A percentile compares a stretch with the other conserved stretches of the same genome.
Conservation (phyloP, 495 filamentous ascomycete species). For the Talaromyces nanjingensis region DNA sequence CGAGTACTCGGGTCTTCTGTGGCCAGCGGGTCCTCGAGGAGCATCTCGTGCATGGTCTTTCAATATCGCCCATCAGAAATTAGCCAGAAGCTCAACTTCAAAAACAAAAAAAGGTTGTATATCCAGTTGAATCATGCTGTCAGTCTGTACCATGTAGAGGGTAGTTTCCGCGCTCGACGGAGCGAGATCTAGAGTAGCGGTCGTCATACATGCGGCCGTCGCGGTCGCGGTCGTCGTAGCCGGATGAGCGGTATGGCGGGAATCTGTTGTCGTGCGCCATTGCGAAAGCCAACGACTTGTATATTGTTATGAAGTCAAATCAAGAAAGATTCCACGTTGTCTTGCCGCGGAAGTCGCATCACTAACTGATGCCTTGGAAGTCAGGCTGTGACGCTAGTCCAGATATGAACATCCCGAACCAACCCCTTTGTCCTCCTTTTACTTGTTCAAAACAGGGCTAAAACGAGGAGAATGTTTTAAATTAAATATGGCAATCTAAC, state of each 20-base stretch:
- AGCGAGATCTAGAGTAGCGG: constrained; percentile 28
- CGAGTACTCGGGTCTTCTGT: constrained; percentile 30
- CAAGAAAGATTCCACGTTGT: too few species aligned
- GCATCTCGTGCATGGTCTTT: constrained; percentile 36
- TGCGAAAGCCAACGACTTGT: neutral
- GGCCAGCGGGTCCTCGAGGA: constrained; percentile 31
- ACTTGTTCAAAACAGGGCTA: too few species aligned
- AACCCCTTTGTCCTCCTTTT: too few species aligned
- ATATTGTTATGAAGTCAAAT: neutral
- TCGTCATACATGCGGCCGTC: constrained; percentile 46
- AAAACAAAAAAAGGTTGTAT: neutral
- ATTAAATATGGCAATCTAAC: too few species aligned
- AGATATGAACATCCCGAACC: too few species aligned
- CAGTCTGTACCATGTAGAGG: constrained; percentile 33
- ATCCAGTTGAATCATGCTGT: constrained; percentile 5
- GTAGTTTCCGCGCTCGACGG: constrained; percentile 22
- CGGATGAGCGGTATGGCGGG: constrained; percentile 20
- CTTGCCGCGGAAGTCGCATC: too few species aligned
- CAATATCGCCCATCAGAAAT: constrained; percentile 13
- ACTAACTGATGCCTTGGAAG: too few species aligned
- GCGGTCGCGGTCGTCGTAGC: constrained; percentile 21
- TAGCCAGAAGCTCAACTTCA: constrained; percentile 17
- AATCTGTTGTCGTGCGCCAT: neutral
- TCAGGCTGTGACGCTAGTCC: too few species aligned
- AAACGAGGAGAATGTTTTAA: too few species aligned